These are phyloP conservation scores for Gardenia jasminoides DNA, from an alignment of 257 asterid genomes.

Conservation along the genomic window DNA sequence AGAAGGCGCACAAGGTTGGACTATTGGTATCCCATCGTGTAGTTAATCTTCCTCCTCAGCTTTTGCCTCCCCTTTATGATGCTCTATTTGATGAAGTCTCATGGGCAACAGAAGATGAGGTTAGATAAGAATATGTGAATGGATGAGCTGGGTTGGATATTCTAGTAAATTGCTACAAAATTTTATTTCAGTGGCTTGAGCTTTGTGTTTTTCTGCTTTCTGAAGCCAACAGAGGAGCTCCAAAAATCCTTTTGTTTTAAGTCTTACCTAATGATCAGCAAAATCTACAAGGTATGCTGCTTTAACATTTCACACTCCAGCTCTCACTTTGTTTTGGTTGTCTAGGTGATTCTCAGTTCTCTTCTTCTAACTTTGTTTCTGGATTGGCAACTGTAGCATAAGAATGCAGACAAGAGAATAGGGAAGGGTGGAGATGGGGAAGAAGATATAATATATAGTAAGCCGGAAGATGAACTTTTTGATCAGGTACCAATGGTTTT, in stretches of 20 bases:
- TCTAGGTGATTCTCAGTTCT: background rate
- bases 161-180: background rate
- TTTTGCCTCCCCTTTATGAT: slow-evolving; percentile 87
- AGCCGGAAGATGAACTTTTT: slow-evolving; percentile 78
- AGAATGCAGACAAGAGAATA: slow-evolving; percentile 41
- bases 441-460: slow-evolving; percentile 53
- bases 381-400: slow-evolving; percentile 40
- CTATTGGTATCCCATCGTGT: slow-evolving; percentile 82
- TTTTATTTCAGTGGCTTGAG: slow-evolving; percentile 10
- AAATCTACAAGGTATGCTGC: slow-evolving; percentile 68
- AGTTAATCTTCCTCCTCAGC: slow-evolving; percentile 93
- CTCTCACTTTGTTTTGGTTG: background rate
- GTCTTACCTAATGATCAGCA: slow-evolving; percentile 64
- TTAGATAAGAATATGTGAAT: slow-evolving; percentile 28
- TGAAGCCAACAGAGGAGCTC: slow-evolving; percentile 79
- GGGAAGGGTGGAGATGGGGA: slow-evolving; percentile 38
- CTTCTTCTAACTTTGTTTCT: background rate
- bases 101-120: slow-evolving; percentile 99
- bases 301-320: background rate
- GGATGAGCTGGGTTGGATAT: slow-evolving; percentile 17
- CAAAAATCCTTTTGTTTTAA: slow-evolving; percentile 67
- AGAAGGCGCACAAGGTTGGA: slow-evolving; percentile 51
- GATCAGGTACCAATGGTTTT: slow-evolving; percentile 45
- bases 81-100: slow-evolving; percentile 82
- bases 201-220: slow-evolving; percentile 21